Percentiles rank a stretch among this genome's conserved stretches.
phyloP scores from a whole-genome alignment of 345 rosid genomes.

The Moricandia moricandioides region DNA sequence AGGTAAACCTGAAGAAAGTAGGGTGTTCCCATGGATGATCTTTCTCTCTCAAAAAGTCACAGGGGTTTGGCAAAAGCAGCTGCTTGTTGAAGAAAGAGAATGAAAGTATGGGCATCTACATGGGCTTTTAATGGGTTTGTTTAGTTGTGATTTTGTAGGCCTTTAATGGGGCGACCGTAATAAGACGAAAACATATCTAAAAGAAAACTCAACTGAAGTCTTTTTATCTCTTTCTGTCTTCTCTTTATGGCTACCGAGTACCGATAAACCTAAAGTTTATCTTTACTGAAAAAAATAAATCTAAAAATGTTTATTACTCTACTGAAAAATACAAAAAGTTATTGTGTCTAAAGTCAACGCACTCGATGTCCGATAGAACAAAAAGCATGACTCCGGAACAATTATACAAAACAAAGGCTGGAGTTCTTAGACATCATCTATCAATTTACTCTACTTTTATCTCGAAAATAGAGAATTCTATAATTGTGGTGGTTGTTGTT shows the following conservation, averaged over 20 bases:
- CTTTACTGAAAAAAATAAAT: no score
- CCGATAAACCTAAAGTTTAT: no score
- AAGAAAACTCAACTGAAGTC: slow-evolving; percentile 15
- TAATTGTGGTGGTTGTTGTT: no score
- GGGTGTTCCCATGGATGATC: slow-evolving; percentile 38
- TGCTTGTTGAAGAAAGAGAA: slow-evolving; percentile 27
- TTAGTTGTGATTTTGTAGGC: background rate
- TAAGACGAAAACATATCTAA: background rate
- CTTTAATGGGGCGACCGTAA: background rate
- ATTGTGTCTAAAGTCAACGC: no score
- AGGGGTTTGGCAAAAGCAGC: slow-evolving; percentile 47
- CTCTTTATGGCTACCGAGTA: slow-evolving; percentile 13
- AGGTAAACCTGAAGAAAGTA: slow-evolving; percentile 19
- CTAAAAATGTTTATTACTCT: no score
- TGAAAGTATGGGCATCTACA: background rate
- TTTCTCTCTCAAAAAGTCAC: slow-evolving; percentile 23
- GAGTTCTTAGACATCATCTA: no score
- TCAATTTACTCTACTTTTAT: no score
- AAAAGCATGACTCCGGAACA: no score
- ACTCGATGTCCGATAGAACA: no score
- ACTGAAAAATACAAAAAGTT: no score
- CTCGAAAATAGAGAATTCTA: no score
- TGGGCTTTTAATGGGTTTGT: slow-evolving; percentile 19
- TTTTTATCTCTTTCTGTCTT: background rate
- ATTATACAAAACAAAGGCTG: no score